Evolutionary conservation across 2,329 filamentous ascomycete species (phyloP), one percentile per base, ranked within the genome.

Genomic region (Huntiella abstrusa): DNA sequence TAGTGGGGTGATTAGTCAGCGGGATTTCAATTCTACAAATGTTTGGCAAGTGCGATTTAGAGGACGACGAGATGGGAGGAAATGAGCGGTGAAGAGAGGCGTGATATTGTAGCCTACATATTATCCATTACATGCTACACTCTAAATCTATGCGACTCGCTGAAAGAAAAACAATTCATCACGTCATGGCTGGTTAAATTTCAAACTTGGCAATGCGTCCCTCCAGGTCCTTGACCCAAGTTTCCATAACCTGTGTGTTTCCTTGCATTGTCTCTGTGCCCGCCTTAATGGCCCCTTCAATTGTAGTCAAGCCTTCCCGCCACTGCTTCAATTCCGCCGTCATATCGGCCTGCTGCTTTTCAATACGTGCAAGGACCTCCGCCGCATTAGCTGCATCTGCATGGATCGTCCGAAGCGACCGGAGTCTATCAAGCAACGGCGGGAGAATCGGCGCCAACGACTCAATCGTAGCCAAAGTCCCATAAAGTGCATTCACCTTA

Each of bases 401-500:
- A 57, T 98, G 91, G 43, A 96, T 80, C 11, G 79, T 76, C 49
- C 83, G 73, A 47, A 98, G 67, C 6, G 85, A 92, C 49, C 87
- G 73, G 43, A 98, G 65, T 19, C 91, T 75, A 55, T 95, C 86
- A 8, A 98, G 68, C 7, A 96, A 68, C 4, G 84, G 75, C 1
- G 91, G 88, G 3, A 98, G 70, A 13, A 94, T 69, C 1, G 91
- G 91, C 4, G 84, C 73, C 5, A 98, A 69, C 48, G 72, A 82
- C 61, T 94, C 86, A 49, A 98, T 91, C 0, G 84, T 91, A 1
- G 86, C 80, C 12, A 98, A 66, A 3, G 85, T 83, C 1, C 83
- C 81, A 61, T 95, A 95, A 4, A 98, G 72, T 1, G 87, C 83
- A 53, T 93, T 91, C 59, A 98, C 82, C 59, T 94, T 94, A 45